phyloP scores from a whole-genome alignment of 2,329 filamentous ascomycete species.

The Cadophora sp. region DNA sequence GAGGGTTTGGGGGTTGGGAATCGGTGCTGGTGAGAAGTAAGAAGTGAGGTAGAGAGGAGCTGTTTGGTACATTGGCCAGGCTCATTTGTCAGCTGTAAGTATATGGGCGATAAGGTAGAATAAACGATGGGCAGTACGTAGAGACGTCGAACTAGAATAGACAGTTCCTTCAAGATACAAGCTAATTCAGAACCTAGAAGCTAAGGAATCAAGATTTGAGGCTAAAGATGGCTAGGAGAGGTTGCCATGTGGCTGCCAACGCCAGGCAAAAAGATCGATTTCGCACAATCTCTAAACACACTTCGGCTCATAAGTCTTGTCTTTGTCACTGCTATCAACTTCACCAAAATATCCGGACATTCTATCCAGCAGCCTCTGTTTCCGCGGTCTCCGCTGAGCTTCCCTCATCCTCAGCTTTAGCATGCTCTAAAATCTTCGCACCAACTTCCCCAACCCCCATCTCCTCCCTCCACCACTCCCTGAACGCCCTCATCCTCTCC shows the following conservation, averaged over 20 bases:
- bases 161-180: neutral
- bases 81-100: neutral
- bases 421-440: conserved; percentile 6
- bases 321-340: neutral
- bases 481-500: conserved; percentile 56
- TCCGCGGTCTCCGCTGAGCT: neutral
- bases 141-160: neutral
- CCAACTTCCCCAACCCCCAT: conserved; percentile 16
- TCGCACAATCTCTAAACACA: neutral
- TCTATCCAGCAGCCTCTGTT: neutral
- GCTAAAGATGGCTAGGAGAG: too few relatives aligned
- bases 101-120: neutral
- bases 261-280: neutral
- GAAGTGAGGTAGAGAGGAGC: too few relatives aligned
- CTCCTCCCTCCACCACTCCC: conserved; percentile 63
- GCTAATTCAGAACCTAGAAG: too few relatives aligned
- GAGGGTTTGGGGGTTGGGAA: conserved; percentile 32
- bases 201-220: neutral
- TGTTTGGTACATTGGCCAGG: too few relatives aligned
- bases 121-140: neutral
- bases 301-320: too few relatives aligned
- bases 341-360: neutral
- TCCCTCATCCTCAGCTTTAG: neutral
- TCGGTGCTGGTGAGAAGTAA: conserved; percentile 15
- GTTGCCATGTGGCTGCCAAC: too few relatives aligned